Base-by-base conservation (phyloP, 1,139 yeast species). In the Saccharomyces hybrid region DNA sequence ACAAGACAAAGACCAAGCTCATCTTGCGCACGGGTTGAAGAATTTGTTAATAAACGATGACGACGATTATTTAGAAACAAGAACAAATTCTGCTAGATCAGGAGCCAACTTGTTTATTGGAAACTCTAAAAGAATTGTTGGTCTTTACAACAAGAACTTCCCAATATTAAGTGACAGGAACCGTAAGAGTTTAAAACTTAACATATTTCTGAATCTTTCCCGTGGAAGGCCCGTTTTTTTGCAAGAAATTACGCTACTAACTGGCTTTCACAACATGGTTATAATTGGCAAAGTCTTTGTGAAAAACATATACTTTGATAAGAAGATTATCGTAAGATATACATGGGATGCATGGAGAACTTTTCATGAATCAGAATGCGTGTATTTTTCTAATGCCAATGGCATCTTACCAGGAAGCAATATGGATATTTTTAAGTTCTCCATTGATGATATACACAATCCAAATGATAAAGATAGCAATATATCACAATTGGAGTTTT, bases 401-500 rank as follows among this genome's bases (percentile, higher is more conserved):
- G 55, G 57, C 25, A 56, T 58, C 46, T 52, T 59, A n/a, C 64
- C 63, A 11, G 65, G 64, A 9, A 49, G 58, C 29, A 54, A 56
- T 47, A 60, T 61, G 57, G 68, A 65, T 55, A 50, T 63, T 7
- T 65, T 65, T 57, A 59, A 60, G 44, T 61, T 65, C 53, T 59
- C 60, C 31, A 57, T 65, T n/a, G 64, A 60, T 52, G 60, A 56
- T 48, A 47, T 59, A 13, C 51, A 50, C 25, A 52, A 54, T 29
- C 29, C 47, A 26, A 53, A 54, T 31, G 52, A 56, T 29, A 52
- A 51, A 46, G 53, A 54, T 13, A 51, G 50, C 26, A 48, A 51
- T 31, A 49, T 47, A 27, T 28, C 27, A n/a, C 46, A 49, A 26
- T 54, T 61, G 26, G 60, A 62, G 51, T 56, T 62, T 47, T 62